phyloP scores from a whole-genome alignment of 352 stramenopile genomes.

The Thraustochytrium striatum region DNA sequence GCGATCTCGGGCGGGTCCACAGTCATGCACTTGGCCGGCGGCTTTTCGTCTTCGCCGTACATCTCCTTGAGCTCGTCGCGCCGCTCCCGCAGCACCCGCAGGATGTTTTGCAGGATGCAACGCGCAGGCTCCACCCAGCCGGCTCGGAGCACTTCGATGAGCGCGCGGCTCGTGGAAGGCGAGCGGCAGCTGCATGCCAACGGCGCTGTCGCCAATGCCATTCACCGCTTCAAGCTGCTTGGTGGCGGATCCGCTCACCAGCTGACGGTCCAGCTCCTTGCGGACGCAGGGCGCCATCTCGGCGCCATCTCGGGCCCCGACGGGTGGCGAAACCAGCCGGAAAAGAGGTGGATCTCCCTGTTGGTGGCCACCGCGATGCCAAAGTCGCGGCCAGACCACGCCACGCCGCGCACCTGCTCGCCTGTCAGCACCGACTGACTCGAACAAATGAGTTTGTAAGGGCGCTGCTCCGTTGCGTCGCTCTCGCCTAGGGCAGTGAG shows the following conservation, averaged over 20 bases:
- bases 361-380: slow-evolving; percentile 5
- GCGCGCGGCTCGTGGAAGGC: background rate
- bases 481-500: background rate
- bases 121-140: slow-evolving; percentile 21
- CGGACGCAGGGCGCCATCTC: background rate
- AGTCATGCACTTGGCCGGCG: background rate
- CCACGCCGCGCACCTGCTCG: background rate
- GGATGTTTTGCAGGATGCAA: background rate
- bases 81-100: background rate
- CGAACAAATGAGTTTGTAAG: slow-evolving; percentile 9
- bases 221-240: slow-evolving; percentile 32
- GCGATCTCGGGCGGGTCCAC: background rate
- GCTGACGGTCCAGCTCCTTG: slow-evolving; percentile 18
- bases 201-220: slow-evolving; percentile 7
- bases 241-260: background rate
- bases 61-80: slow-evolving; percentile 8
- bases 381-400: slow-evolving; percentile 44
- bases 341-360: slow-evolving; percentile 14
- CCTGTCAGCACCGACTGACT: background rate
- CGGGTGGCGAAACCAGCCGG: slow-evolving; percentile 20
- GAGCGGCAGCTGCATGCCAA: slow-evolving; percentile 16
- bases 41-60: slow-evolving; percentile 16
- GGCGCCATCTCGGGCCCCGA: background rate
- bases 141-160: slow-evolving; percentile 18
- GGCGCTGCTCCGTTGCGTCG: background rate